Evolutionary conservation across 1,284 basidiomycete species (phyloP), one percentile per base, ranked within the genome.

Genomic region (Kwoniella shivajii): DNA sequence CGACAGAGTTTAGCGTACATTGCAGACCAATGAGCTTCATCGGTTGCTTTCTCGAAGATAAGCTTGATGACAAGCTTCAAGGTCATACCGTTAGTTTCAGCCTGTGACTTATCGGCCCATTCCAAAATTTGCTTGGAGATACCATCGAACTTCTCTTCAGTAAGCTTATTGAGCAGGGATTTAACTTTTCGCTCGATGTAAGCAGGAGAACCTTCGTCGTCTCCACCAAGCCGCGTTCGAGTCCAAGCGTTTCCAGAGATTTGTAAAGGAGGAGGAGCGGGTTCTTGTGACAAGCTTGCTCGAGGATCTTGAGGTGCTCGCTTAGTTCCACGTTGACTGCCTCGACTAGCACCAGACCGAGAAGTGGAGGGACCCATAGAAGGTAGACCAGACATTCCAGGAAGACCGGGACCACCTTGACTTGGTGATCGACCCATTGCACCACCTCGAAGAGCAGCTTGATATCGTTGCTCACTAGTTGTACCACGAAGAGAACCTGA

Each of bases 1-100:
- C 90, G 84, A 75, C 93, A 97, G 44, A 99, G 82, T 49, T 89
- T 86, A 27, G 95, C 95, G 76, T 98, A 97, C 90, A 97, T 96
- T 81, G 92, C 90, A 10, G 90, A 93, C 88, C 90, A 96, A 34
- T 88, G 86, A 16, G 91, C 91, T 78, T 98, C 93, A 78, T 95
- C 91, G 22, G 90, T 96, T 4, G 93, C 93, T 83, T 95, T 95
- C 78, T 98, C 93, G 77, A 97, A 97, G 43, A 98, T 90, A 53
- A 97, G 87, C 65, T 88, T 87, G 79, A 96, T 97, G 73, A 97
- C 94, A 70, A 94, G 90, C 67, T 94, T 92, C 68, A 98, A 84
- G 1, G 93, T 96, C 60, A 89, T 85, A 3, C 93, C 94, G 73
- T 98, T 92, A 73, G 85, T 90, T 83, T 99, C 94, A 66, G 87